These are phyloP conservation scores for Phytopythium cucurbitacearum DNA, from an alignment of 352 stramenopile genomes.

Conservation along the genomic window DNA sequence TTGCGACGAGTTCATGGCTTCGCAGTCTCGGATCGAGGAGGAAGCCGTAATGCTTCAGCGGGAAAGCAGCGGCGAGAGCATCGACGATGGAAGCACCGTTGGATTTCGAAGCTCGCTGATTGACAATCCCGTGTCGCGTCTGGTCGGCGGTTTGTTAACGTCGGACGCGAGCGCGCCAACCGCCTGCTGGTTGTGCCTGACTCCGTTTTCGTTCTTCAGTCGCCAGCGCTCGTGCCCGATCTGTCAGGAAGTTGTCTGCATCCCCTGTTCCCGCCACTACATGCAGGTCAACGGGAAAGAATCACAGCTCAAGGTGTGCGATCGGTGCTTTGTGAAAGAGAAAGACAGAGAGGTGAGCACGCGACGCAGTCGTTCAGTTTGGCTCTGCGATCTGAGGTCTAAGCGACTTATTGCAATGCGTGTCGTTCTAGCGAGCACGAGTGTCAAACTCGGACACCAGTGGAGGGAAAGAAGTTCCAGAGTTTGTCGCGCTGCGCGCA, in stretches of 20 bases:
- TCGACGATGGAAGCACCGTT: constrained; percentile 32
- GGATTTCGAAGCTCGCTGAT: constrained; percentile 52
- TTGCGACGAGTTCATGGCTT: constrained; percentile 38
- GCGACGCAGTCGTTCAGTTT: not conserved
- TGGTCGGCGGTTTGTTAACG: constrained; percentile 53
- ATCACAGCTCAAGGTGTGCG: constrained; percentile 50
- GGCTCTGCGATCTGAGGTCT: not conserved
- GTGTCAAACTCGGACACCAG: no score
- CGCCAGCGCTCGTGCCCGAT: constrained; percentile 45
- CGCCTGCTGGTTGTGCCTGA: constrained; percentile 50
- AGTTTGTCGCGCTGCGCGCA: constrained; percentile 43
- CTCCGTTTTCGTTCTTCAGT: constrained; percentile 72
- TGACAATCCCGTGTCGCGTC: constrained; percentile 58
- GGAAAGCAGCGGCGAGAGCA: constrained; percentile 17
- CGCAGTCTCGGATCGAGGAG: constrained; percentile 36
- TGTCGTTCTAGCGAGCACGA: no score
- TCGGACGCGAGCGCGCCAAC: constrained; percentile 20
- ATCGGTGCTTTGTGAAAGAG: constrained; percentile 72
- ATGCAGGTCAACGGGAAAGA: constrained; percentile 36
- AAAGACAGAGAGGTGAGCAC: constrained; percentile 47
- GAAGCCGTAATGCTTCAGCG: constrained; percentile 42
- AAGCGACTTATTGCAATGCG: no score
- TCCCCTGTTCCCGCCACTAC: constrained; percentile 55
- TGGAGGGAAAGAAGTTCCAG: constrained; percentile 26
- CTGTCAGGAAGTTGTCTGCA: constrained; percentile 50